Evolutionary conservation across 1,284 basidiomycete genomes (phyloP), one percentile per base, ranked within the genome.

Genomic region (Bjerkandera adusta): DNA sequence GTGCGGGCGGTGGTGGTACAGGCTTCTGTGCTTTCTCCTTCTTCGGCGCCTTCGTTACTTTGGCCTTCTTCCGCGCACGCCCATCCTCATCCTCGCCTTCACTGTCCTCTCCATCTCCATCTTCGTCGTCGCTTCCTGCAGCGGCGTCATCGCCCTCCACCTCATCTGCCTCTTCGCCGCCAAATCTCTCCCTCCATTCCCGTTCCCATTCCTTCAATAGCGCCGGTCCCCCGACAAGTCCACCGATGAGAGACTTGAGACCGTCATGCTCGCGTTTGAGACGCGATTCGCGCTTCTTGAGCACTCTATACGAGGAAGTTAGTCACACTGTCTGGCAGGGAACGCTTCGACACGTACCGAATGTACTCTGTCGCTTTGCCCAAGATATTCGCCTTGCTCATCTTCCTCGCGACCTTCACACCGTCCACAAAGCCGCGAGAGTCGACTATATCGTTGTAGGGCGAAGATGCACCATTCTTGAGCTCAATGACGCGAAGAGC

Each of bases 351-450:
- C 12, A 51, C 69, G 48, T 48, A 79, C 79, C 68, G 65, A 46
- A 91, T 91, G 56, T 90, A 91, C 61, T 91, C 88, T 1, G 86
- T 84, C 0, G 88, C 88, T 52, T 91, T 91, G 25, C 85, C 87
- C 3, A 91, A 71, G 1, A 91, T 83, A 53, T 88, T 90, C 2
- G 87, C 89, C 60, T 91, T 91, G 65, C 83, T 87, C 63, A 85
- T 85, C 66, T 91, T 91, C 43, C 88, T 72, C 7, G 88, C 88
- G 15, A 89, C 84, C 61, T 86, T 88, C 56, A 91, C 87, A 20
- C 88, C 88, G 53, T 91, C 88, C 4, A 88, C 83, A 54, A 83
- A 88, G 1, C 88, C 88, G 5, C 86, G 73, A 27, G 82, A 79
- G 53, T 91, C 87, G 20, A 87, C 78, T 1, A 77, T 68, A 56